Evolutionary conservation across 1,139 yeast genomes (phyloP).

Genomic region (Taphrina flavorubra): DNA sequence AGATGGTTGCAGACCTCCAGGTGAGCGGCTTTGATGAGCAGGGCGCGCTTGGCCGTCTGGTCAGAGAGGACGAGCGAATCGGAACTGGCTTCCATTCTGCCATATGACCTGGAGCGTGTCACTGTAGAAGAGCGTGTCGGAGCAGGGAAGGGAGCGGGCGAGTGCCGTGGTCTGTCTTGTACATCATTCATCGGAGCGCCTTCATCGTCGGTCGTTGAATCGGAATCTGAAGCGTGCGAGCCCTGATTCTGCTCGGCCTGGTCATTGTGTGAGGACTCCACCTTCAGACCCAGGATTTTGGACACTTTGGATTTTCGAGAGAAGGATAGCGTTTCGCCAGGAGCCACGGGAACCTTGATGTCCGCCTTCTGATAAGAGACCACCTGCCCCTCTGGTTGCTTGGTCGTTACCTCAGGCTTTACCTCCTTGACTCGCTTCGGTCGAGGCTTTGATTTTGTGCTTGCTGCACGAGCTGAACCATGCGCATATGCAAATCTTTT

Average conservation of each 20-base stretch:
- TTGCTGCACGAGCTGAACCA: constrained; percentile 14
- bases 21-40: constrained; percentile 20
- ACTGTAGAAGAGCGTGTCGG: background rate
- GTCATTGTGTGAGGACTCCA: constrained; percentile 1
- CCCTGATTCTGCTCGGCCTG: background rate
- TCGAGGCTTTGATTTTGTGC: background rate
- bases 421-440: background rate
- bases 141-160: background rate
- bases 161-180: background rate
- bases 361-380: background rate
- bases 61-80: constrained; percentile 6
- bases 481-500: constrained; percentile 19
- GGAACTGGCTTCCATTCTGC: background rate
- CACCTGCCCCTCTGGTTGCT: background rate
- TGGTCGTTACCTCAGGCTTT: background rate
- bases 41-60: constrained; percentile 18
- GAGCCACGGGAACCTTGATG: constrained; percentile 9
- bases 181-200: background rate
- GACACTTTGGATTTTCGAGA: constrained; percentile 13
- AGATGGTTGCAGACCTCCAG: constrained; percentile 23
- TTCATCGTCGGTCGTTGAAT: background rate
- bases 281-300: constrained; percentile 12
- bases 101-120: background rate
- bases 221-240: background rate
- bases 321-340: constrained; percentile 11